A percentile compares a stretch with the other conserved stretches of the same genome.
These are phyloP conservation scores for Ophiostoma ulmi DNA, from an alignment of 2,329 filamentous ascomycete genomes.

Conservation along the genomic window DNA sequence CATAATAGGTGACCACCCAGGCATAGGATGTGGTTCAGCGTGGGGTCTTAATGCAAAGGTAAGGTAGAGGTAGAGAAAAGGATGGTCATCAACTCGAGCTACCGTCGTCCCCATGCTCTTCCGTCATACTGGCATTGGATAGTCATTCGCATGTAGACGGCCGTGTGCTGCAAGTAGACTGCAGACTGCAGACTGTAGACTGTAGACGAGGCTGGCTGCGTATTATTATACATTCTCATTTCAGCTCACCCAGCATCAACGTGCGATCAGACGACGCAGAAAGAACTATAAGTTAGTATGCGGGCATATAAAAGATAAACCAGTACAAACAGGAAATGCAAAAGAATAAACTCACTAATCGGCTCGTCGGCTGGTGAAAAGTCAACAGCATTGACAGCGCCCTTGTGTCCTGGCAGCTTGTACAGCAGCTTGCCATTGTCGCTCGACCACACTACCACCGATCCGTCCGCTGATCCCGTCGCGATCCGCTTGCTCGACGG, in stretches of 20 bases:
- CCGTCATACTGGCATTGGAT: not conserved
- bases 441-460: slow-evolving; percentile 84
- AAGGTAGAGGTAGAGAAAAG: not conserved
- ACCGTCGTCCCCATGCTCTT: not conserved
- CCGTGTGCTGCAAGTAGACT: not conserved
- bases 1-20: not conserved
- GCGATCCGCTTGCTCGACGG: slow-evolving; percentile 78
- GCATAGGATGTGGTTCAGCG: not conserved
- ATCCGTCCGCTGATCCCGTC: slow-evolving; percentile 84
- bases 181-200: not conserved
- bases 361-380: slow-evolving; percentile 82
- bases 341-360: slow-evolving; percentile 61
- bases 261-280: slow-evolving; percentile 87
- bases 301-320: not conserved
- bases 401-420: slow-evolving; percentile 92
- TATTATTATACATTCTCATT: slow-evolving; percentile 42
- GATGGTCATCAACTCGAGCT: not conserved
- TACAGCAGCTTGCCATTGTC: slow-evolving; percentile 86
- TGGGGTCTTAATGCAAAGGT: not conserved
- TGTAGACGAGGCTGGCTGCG: slow-evolving; percentile 5
- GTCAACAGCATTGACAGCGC: slow-evolving; percentile 89
- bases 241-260: slow-evolving; percentile 75
- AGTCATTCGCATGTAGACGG: not conserved
- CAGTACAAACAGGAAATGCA: not conserved
- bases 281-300: slow-evolving; percentile 58